Evolutionary conservation across 1,284 basidiomycete genomes (phyloP).

Genomic region (Ustanciosporium gigantosporum): DNA sequence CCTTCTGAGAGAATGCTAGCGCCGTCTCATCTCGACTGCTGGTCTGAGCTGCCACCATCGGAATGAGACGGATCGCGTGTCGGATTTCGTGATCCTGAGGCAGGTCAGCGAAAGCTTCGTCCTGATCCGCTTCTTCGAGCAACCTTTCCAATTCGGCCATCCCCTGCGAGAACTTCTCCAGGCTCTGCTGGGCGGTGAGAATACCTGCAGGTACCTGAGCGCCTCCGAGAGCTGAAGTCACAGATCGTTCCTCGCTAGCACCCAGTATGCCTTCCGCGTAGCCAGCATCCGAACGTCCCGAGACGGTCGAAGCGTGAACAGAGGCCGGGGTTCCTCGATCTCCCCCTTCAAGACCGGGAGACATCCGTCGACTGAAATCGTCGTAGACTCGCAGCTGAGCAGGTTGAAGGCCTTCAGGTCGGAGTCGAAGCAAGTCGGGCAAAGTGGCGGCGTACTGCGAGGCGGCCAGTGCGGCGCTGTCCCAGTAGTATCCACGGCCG

Average conservation of each 20-base stretch:
- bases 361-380: conserved; percentile 69
- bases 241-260: conserved; percentile 3
- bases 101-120: conserved; percentile 34
- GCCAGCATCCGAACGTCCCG: conserved; percentile 26
- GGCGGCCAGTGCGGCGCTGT: conserved; percentile 45
- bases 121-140: conserved; percentile 42
- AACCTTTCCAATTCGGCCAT: conserved; percentile 55
- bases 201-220: conserved; percentile 9
- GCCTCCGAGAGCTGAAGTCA: conserved; percentile 2
- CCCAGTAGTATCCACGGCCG: conserved; percentile 59
- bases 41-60: conserved; percentile 77
- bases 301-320: conserved; percentile 33
- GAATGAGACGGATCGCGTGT: conserved; percentile 77
- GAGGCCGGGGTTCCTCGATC: conserved; percentile 37
- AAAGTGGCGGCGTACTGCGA: conserved; percentile 78
- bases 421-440: conserved; percentile 86
- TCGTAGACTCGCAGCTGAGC: conserved; percentile 90
- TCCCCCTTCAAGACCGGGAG: conserved; percentile 22
- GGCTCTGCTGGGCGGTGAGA: conserved; percentile 46
- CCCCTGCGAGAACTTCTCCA: conserved; percentile 60
- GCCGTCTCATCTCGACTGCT: conserved; percentile 81
- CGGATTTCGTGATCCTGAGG: conserved; percentile 84
- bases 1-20: conserved; percentile 89
- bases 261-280: conserved; percentile 5
- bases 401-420: conserved; percentile 77